A percentile compares a stretch with the other conserved stretches of the same genome.
Conservation (phyloP, 2,329 filamentous ascomycete species). For the Coniella lustricola region DNA sequence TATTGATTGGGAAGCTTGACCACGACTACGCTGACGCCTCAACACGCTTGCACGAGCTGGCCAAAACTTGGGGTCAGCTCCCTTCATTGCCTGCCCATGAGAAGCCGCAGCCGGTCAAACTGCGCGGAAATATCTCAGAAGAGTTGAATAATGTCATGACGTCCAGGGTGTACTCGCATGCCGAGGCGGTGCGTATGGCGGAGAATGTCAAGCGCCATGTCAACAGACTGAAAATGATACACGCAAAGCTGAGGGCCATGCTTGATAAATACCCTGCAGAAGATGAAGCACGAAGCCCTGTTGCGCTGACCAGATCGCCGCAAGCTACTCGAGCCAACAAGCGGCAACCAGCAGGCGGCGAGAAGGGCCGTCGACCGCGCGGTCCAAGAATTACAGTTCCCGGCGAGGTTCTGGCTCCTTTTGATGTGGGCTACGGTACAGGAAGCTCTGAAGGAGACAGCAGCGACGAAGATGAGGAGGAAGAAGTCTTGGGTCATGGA, state of each 20-base stretch:
- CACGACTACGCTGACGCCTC: slow-evolving; percentile 51
- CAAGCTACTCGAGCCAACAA: slow-evolving; percentile 43
- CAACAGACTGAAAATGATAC: slow-evolving; percentile 50
- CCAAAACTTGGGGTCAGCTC: slow-evolving; percentile 49
- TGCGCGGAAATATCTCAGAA: slow-evolving; percentile 55
- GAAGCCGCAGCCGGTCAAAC: slow-evolving; percentile 39
- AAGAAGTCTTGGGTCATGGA: slow-evolving; percentile 36
- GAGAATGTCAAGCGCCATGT: slow-evolving; percentile 58
- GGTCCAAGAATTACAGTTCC: slow-evolving; percentile 57
- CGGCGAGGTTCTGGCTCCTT: slow-evolving; percentile 58
- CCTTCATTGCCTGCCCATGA: slow-evolving; percentile 40
- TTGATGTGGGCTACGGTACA: slow-evolving; percentile 56
- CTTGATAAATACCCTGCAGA: slow-evolving; percentile 50
- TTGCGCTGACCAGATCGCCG: slow-evolving; percentile 44
- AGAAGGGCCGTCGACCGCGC: slow-evolving; percentile 38
- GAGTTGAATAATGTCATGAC: slow-evolving; percentile 47
- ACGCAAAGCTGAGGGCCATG: slow-evolving; percentile 53
- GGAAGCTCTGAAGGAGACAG: slow-evolving; percentile 48
- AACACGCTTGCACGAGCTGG: slow-evolving; percentile 46
- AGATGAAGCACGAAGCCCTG: slow-evolving; percentile 45
- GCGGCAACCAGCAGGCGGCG: slow-evolving; percentile 31
- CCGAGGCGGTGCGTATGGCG: slow-evolving; percentile 56
- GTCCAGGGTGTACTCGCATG: slow-evolving; percentile 51
- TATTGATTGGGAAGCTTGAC: slow-evolving; percentile 59
- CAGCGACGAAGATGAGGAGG: slow-evolving; percentile 45